Evolutionary conservation across 139 green algal genomes (phyloP), one percentile per base, ranked within the genome.

Genomic region (Coccomyxa sp.): DNA sequence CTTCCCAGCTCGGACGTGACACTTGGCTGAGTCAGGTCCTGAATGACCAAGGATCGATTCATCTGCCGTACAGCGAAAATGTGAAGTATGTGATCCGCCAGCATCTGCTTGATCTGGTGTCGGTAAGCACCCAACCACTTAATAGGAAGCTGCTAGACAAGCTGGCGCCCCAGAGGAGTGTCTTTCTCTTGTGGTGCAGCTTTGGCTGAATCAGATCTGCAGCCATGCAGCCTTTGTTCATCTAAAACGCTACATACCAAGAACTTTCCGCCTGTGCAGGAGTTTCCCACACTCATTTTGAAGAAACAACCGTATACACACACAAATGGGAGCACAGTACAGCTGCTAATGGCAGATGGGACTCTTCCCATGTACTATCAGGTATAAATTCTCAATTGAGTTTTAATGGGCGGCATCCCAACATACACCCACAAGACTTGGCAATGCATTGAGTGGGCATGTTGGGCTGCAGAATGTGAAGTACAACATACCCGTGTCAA

Each of bases 401-500:
- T 27, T 60, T 7, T 30, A 78, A 10, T 77, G 31, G 67, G 32
- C 68, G 80, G 21, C 21, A 25, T 28, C 67, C 57, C 25, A 57
- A 25, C 23, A 57, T 13, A 51, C 14, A 68, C 12, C 32, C 17
- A 38, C 15, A 66, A n/a, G 25, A 63, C 31, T 67, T 58, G 30
- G 31, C 10, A 18, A 18, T 31, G 11, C 10, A 59, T 51, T n/a
- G 60, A 59, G 67, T 51, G 59, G 75, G 31, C 60, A 13, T 75
- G 32, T 63, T 3, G 4, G 13, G 4, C 15, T 82, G 67, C 90
- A 96, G 92, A 87, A 86, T 25, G 84, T 85, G 58, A 96, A 95
- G 81, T 98, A 98, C 91, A 98, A 98, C 91, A 96, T 98, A n/a
- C 96, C 96, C 0, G 85, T 98, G 57, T 85, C 86, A 0, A 77